phyloP scores from a whole-genome alignment of 2,329 filamentous ascomycete species.

The Calonectria montana region DNA sequence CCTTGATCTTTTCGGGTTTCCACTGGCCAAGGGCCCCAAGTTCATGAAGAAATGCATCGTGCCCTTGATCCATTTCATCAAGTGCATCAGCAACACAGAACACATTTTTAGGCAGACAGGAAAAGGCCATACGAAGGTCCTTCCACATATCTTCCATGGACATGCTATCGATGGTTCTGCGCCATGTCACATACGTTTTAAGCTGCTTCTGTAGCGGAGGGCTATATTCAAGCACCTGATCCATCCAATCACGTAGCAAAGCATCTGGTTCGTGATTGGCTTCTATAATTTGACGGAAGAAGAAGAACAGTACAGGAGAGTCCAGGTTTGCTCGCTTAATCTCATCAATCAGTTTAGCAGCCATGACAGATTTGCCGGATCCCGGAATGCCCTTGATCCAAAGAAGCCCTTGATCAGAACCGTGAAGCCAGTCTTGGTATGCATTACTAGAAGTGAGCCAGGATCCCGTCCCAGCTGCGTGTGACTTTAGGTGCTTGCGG shows the following conservation, averaged over 20 bases:
- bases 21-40: conserved; percentile 48
- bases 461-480: conserved; percentile 25
- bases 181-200: conserved; percentile 16
- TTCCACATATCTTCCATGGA: conserved; percentile 44
- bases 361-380: conserved; percentile 50
- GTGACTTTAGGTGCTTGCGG: conserved; percentile 31
- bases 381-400: conserved; percentile 48
- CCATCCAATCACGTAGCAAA: conserved; percentile 47
- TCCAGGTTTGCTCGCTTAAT: conserved; percentile 9
- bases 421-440: conserved; percentile 27
- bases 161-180: conserved; percentile 3
- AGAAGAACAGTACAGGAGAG: conserved; percentile 48
- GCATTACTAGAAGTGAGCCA: conserved; percentile 21
- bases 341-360: conserved; percentile 37
- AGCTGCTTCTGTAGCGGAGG: conserved; percentile 42
- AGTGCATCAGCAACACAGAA: conserved; percentile 58
- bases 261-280: conserved; percentile 44
- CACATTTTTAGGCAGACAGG: conserved; percentile 34
- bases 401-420: conserved; percentile 22
- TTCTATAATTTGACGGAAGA: conserved; percentile 51
- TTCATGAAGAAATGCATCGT: conserved; percentile 45
- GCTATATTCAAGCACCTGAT: conserved; percentile 45
- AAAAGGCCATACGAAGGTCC: conserved; percentile 34
- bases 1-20: conserved; percentile 49
- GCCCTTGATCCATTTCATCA: conserved; percentile 58